Conservation (phyloP, 345 rosid genomes). For the Jatropha curcas region DNA sequence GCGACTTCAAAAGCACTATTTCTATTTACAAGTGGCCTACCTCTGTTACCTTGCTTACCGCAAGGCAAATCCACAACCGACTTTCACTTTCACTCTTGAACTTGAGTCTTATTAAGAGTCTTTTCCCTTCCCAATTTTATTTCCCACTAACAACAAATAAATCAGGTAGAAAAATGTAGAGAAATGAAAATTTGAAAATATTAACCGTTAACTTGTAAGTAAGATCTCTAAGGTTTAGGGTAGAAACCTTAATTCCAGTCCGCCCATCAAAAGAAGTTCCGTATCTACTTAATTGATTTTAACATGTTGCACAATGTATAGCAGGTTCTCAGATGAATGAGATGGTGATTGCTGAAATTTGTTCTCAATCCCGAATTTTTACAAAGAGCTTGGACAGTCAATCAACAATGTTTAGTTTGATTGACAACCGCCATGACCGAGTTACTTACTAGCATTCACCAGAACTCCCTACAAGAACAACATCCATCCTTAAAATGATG, state of each 20-base stretch:
- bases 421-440: background rate
- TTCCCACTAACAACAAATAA: too few relatives aligned
- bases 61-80: too few relatives aligned
- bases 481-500: constrained; percentile 62
- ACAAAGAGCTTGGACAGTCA: background rate
- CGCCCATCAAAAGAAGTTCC: background rate
- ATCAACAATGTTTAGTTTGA: background rate
- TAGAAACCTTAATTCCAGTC: background rate
- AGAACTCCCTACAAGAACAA: constrained; percentile 73
- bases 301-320: background rate
- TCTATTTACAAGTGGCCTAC: too few relatives aligned
- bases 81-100: too few relatives aligned
- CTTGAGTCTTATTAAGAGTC: too few relatives aligned
- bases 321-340: background rate
- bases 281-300: background rate
- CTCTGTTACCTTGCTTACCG: too few relatives aligned
- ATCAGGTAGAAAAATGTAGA: too few relatives aligned
- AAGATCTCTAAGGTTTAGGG: too few relatives aligned
- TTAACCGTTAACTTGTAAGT: too few relatives aligned
- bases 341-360: background rate
- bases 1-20: too few relatives aligned
- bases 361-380: background rate
- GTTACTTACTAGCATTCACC: constrained; percentile 38
- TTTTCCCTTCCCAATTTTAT: too few relatives aligned
- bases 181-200: too few relatives aligned